Evolutionary conservation across 306 rosid species (phyloP).

Genomic region (Quercus wislizeni): DNA sequence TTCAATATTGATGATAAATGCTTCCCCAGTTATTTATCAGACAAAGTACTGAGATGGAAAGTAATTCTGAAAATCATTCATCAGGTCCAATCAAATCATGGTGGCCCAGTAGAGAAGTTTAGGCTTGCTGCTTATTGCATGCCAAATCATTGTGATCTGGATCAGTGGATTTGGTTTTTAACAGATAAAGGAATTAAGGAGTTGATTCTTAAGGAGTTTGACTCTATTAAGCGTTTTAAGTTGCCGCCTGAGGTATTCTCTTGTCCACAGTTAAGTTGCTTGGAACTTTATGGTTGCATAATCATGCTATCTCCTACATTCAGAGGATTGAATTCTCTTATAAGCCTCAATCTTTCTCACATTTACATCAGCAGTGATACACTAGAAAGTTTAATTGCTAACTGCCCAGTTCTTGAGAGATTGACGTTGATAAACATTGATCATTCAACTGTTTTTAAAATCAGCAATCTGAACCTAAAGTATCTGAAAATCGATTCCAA

Average conservation of each 20-base stretch:
- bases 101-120: constrained; percentile 24
- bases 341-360: constrained; percentile 15
- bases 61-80: constrained; percentile 8
- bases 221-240: background rate
- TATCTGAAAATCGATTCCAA: constrained; percentile 24
- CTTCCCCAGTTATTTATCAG: constrained; percentile 7
- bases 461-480: constrained; percentile 16
- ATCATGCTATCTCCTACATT: constrained; percentile 9
- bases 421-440: constrained; percentile 11
- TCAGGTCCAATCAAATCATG: constrained; percentile 11
- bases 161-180: constrained; percentile 23
- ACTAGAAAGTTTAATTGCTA: constrained; percentile 9
- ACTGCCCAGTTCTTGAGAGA: constrained; percentile 26
- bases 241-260: constrained; percentile 13
- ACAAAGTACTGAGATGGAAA: constrained; percentile 22
- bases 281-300: constrained; percentile 21
- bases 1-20: constrained; percentile 21
- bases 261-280: constrained; percentile 10
- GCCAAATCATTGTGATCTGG: constrained; percentile 13
- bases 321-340: constrained; percentile 12
- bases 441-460: background rate
- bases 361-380: background rate
- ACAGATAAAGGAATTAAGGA: constrained; percentile 20
- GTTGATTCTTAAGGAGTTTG: constrained; percentile 19
- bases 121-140: constrained; percentile 24